Evolutionary conservation across 192 early-diverging fungal genomes (phyloP).

Genomic region (Mortierella hygrophila): DNA sequence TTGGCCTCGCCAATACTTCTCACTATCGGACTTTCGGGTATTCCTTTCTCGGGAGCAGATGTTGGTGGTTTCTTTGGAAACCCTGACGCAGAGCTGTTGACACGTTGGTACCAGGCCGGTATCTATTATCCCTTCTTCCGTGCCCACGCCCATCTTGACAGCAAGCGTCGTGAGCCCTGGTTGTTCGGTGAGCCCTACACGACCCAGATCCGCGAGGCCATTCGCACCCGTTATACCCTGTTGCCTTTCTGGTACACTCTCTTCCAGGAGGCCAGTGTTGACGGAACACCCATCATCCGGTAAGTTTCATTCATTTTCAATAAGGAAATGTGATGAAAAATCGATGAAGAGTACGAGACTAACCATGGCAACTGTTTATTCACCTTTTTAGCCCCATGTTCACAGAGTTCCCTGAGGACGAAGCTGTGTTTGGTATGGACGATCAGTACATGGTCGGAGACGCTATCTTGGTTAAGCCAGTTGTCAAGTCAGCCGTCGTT

Average conservation of each 20-base stretch:
- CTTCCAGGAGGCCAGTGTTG: slow-evolving; percentile 81
- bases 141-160: slow-evolving; percentile 97
- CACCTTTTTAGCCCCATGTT: slow-evolving; percentile 80
- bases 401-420: slow-evolving; percentile 87
- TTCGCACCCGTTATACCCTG: slow-evolving; percentile 87
- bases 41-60: slow-evolving; percentile 94
- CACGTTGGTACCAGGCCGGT: slow-evolving; percentile 98
- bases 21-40: slow-evolving; percentile 87
- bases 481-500: slow-evolving; percentile 69
- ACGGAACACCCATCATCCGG: slow-evolving; percentile 85
- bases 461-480: slow-evolving; percentile 80
- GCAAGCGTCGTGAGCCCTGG: slow-evolving; percentile 98
- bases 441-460: slow-evolving; percentile 93
- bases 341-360: not conserved
- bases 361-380: not conserved
- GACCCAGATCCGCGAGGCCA: slow-evolving; percentile 79
- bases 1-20: slow-evolving; percentile 91
- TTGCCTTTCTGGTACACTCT: slow-evolving; percentile 95
- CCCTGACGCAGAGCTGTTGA: slow-evolving; percentile 87
- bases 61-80: slow-evolving; percentile 99
- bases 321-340: not conserved
- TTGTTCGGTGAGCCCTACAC: slow-evolving; percentile 91
- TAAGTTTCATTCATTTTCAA: slow-evolving; percentile 5
- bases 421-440: slow-evolving; percentile 83
- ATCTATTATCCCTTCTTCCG: slow-evolving; percentile 98